Base-by-base conservation (phyloP, 2,329 filamentous ascomycete genomes). In the Paecilomyces niveus region DNA sequence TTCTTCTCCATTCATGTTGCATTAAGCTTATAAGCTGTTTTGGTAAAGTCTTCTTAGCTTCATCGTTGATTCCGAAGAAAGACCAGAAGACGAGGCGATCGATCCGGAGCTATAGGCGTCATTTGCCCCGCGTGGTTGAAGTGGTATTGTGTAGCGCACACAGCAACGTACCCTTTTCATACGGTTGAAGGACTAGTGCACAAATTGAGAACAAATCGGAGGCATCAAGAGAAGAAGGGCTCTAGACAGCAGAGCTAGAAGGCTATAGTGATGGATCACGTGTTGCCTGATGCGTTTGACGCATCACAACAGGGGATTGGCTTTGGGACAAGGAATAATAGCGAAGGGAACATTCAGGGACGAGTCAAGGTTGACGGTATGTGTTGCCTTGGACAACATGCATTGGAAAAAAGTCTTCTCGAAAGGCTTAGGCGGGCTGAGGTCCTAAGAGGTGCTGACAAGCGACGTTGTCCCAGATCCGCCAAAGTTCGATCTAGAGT, bases 401-500 rank as follows among this genome's bases (percentile, higher is more conserved):
- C 5, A 8, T 8, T 18, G n/a, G 35, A n/a, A 18, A n/a, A 18
- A 8, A 7, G 15, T 39, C 13, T 8, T 7, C 3, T 13, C 2
- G n/a, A 7, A 3, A 5, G 2, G 15, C 18, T 4, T 45, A 18
- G 35, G 18, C 15, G 35, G 8, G 15, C 5, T 10, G 13, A 21
- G n/a, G 15, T 45, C 26, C 9, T 45, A 5, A 22, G 26, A 52
- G 21, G 13, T 24, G 50, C 50, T 52, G 50, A 52, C 50, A 52
- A 52, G 21, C 26, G 39, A 9, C 11, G 31, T 51, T 11, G 11
- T 45, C 39, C 9, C 33, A 93, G 90, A 91, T 54, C 76, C 84
- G 6, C 92, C 93, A 9, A 96, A 93, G 70, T 88, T 97, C 65
- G 94, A 97, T 68, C 83, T 99, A 50, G 91, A 97, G 61, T 85